Evolutionary conservation across 1,284 basidiomycete species (phyloP).

Genomic region (Caloboletus inedulis): DNA sequence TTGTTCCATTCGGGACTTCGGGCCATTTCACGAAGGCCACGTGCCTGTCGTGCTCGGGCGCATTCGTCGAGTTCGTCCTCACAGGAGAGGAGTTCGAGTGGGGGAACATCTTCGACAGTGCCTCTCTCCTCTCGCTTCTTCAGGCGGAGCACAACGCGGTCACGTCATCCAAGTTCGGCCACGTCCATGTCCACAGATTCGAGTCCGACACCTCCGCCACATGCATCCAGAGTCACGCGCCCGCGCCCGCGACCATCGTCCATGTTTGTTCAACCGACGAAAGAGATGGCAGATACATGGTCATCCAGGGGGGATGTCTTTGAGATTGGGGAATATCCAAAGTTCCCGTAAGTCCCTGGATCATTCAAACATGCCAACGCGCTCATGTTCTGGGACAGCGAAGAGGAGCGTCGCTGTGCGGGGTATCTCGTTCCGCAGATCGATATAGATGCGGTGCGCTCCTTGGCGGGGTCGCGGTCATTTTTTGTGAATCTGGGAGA

Average conservation of each 20-base stretch:
- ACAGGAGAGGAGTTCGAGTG: slow-evolving; percentile 2
- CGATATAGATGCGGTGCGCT: slow-evolving; percentile 11
- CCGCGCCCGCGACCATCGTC: slow-evolving; percentile 14
- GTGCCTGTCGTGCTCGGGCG: slow-evolving; percentile 1
- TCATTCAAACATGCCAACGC: not conserved
- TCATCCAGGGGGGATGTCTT: not conserved
- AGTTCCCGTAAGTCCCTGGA: slow-evolving; percentile 14
- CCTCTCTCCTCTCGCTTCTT: slow-evolving; percentile 12
- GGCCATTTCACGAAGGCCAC: slow-evolving; percentile 23
- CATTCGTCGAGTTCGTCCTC: slow-evolving; percentile 13
- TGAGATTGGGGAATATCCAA: slow-evolving; percentile 2
- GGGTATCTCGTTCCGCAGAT: slow-evolving; percentile 4
- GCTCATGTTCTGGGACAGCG: slow-evolving; percentile 3
- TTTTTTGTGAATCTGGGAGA: slow-evolving; percentile 20
- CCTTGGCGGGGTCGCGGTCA: slow-evolving; percentile 8
- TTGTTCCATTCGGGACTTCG: slow-evolving; percentile 30
- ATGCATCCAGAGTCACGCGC: not conserved
- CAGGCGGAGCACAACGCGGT: not conserved
- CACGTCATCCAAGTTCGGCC: slow-evolving; percentile 3
- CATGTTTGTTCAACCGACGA: slow-evolving; percentile 15
- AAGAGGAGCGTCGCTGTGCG: not conserved
- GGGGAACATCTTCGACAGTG: not conserved
- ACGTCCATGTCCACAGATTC: slow-evolving; percentile 4
- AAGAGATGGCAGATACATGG: slow-evolving; percentile 9
- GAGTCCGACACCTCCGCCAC: not conserved